Conservation (phyloP, 2,329 filamentous ascomycete species). For the Aspergillus japonicus region DNA sequence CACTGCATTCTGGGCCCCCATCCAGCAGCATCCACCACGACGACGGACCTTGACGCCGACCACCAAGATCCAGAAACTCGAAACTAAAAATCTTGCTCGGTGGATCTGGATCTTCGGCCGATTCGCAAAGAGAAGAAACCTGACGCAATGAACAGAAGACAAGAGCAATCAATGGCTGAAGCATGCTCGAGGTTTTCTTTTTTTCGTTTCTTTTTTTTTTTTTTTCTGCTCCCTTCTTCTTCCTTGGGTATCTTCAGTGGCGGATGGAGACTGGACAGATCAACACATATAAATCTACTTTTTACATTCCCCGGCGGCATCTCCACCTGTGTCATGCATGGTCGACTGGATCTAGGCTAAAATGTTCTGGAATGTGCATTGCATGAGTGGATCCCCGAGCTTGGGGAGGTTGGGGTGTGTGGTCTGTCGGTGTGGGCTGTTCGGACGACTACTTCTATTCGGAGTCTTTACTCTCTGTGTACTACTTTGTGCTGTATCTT, state of each 20-base stretch:
- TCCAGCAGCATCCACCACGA: not conserved
- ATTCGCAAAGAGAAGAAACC: too few species aligned
- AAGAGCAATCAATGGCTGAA: too few species aligned
- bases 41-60: not conserved
- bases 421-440: not conserved
- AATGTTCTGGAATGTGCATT: constrained; percentile 4
- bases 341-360: constrained; percentile 1
- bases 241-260: too few species aligned
- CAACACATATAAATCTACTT: too few species aligned
- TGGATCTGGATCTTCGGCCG: too few species aligned
- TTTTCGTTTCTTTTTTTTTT: too few species aligned
- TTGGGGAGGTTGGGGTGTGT: not conserved
- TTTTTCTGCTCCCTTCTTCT: too few species aligned
- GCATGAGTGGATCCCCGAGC: constrained; percentile 4
- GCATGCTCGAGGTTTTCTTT: too few species aligned
- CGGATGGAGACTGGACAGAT: not conserved
- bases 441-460: not conserved
- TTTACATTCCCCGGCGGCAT: not conserved
- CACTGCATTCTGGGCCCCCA: not conserved
- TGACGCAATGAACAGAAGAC: too few species aligned
- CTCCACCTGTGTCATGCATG: constrained; percentile 6
- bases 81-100: too few species aligned
- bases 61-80: not conserved
- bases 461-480: too few species aligned
- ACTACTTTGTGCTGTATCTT: too few species aligned